These are phyloP conservation scores for Corymbia calophylla DNA, from an alignment of 441 rosid genomes.

Conservation along the genomic window DNA sequence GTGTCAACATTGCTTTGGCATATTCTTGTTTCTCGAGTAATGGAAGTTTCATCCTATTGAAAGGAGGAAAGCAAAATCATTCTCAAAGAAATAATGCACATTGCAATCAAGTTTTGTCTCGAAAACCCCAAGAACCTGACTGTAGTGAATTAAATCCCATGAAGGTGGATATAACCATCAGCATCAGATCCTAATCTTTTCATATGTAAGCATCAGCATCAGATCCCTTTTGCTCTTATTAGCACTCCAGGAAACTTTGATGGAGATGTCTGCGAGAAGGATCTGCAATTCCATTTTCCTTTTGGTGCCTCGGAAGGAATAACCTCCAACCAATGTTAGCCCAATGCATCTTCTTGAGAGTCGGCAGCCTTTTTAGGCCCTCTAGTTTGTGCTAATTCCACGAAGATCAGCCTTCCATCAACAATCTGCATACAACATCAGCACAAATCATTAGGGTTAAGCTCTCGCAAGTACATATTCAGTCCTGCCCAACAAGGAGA, in stretches of 20 bases:
- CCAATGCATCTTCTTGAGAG: background rate
- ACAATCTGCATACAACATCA: conserved; percentile 21
- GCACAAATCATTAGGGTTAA: background rate
- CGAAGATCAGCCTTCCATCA: conserved; percentile 35
- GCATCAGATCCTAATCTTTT: background rate
- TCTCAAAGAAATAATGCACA: background rate
- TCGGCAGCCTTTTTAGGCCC: background rate
- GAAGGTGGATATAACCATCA: background rate
- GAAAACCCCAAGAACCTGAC: background rate
- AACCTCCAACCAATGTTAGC: background rate
- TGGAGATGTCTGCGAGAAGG: background rate
- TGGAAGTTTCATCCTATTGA: background rate
- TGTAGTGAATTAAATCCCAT: background rate
- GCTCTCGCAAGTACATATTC: background rate
- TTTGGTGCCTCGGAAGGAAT: background rate
- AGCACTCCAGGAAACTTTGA: background rate
- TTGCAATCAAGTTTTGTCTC: background rate
- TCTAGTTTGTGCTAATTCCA: conserved; percentile 26
- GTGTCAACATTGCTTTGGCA: background rate
- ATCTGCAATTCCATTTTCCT: background rate
- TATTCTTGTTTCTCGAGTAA: background rate
- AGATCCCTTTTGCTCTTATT: background rate
- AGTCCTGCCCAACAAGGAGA: background rate
- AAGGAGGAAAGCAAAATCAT: background rate
- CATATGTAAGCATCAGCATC: background rate